Conservation (phyloP, 257 asterid species). For the Nicotiana benthamiana region DNA sequence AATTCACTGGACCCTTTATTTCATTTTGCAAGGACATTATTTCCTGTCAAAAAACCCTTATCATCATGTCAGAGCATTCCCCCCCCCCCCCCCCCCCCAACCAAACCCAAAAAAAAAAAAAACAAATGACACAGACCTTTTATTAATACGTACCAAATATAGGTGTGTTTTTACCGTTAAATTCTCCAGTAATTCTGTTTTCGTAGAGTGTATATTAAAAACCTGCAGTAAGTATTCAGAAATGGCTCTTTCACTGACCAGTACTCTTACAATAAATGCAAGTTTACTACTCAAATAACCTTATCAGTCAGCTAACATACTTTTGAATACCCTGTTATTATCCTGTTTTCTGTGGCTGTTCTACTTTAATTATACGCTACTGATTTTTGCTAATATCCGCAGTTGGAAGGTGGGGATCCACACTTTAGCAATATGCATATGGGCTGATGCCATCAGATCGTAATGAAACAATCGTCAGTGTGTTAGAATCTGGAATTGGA, state of each 20-base stretch:
- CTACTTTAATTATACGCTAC: neutral
- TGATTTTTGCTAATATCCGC: neutral
- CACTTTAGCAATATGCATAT: neutral
- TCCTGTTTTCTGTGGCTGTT: neutral
- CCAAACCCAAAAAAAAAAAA: no score
- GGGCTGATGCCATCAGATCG: conserved; percentile 6
- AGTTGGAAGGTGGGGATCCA: conserved; percentile 7
- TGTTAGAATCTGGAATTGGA: neutral
- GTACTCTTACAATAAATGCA: neutral
- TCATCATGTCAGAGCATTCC: neutral
- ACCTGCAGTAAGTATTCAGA: no score
- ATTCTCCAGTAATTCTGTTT: no score
- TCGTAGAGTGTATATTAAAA: no score
- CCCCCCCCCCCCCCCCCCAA: no score
- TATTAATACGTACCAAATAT: neutral
- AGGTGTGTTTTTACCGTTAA: no score
- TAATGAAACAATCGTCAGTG: conserved; percentile 8
- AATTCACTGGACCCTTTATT: neutral
- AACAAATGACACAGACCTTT: neutral
- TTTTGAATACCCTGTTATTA: neutral
- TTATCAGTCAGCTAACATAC: neutral
- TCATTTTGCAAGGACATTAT: neutral
- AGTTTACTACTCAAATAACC: neutral
- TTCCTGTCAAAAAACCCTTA: neutral
- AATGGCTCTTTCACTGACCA: neutral